Percentiles rank a stretch among this genome's conserved stretches.
phyloP scores from a whole-genome alignment of 1,139 yeast genomes.

The Groenewaldozyma auringiensis region DNA sequence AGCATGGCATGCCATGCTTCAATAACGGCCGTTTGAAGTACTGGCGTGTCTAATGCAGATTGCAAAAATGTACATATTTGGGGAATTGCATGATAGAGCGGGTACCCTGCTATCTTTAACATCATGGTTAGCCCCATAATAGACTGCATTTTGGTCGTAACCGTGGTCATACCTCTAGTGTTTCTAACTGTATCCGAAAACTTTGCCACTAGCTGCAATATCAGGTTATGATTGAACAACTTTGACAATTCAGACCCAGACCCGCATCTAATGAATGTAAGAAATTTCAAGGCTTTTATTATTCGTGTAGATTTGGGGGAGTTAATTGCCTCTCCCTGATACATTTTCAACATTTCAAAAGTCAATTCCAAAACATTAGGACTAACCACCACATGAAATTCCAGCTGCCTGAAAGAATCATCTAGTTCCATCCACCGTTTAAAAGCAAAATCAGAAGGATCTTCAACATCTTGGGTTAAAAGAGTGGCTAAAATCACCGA shows the following conservation, averaged over 20 bases:
- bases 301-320: slow-evolving; percentile 14
- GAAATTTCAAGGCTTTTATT: slow-evolving; percentile 16
- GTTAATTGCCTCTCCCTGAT: slow-evolving; percentile 13
- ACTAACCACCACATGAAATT: slow-evolving; percentile 40
- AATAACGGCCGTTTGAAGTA: slow-evolving; percentile 55
- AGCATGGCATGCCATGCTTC: slow-evolving; percentile 57
- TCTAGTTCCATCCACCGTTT: slow-evolving; percentile 49
- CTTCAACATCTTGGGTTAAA: slow-evolving; percentile 38
- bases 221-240: slow-evolving; percentile 25
- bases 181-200: slow-evolving; percentile 78
- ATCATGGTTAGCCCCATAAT: slow-evolving; percentile 67
- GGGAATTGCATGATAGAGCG: slow-evolving; percentile 71
- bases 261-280: slow-evolving; percentile 13
- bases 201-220: slow-evolving; percentile 69
- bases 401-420: slow-evolving; percentile 34
- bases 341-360: slow-evolving; percentile 29
- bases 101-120: slow-evolving; percentile 50
- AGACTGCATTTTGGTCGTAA: slow-evolving; percentile 62
- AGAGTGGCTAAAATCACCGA: slow-evolving; percentile 41
- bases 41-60: slow-evolving; percentile 59
- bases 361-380: slow-evolving; percentile 26
- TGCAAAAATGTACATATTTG: slow-evolving; percentile 85
- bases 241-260: background rate
- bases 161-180: slow-evolving; percentile 61
- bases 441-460: slow-evolving; percentile 41